Evolutionary conservation across 306 rosid species (phyloP).

Genomic region (Cicer judaicum): DNA sequence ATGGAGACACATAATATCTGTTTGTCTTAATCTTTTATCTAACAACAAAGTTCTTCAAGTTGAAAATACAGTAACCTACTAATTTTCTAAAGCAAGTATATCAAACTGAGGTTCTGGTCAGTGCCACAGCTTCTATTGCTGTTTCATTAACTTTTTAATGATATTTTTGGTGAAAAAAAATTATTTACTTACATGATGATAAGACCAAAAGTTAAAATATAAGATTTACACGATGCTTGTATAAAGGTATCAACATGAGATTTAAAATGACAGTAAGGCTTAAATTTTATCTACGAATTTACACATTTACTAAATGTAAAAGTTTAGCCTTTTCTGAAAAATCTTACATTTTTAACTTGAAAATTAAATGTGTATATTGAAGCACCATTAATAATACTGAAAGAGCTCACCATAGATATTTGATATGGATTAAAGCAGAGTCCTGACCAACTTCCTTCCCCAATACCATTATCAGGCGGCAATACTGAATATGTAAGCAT

Average conservation of each 20-base stretch:
- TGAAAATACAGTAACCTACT: slow-evolving; percentile 15
- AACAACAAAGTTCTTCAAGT: background rate
- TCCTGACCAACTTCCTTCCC: slow-evolving; percentile 95
- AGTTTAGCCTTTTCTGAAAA: background rate
- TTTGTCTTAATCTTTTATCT: background rate
- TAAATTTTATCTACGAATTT: background rate
- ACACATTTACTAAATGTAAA: slow-evolving; percentile 10
- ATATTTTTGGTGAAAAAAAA: background rate
- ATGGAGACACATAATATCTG: slow-evolving; percentile 4
- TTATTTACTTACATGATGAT: background rate
- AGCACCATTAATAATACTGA: slow-evolving; percentile 29
- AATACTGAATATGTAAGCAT: slow-evolving; percentile 75
- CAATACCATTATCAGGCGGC: slow-evolving; percentile 75
- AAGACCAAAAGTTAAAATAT: slow-evolving; percentile 19
- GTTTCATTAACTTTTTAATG: slow-evolving; percentile 22
- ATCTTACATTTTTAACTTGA: background rate
- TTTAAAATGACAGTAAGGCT: slow-evolving; percentile 7
- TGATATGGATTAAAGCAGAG: slow-evolving; percentile 86
- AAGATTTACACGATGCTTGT: background rate
- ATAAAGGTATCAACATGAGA: slow-evolving; percentile 11
- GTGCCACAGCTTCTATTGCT: background rate
- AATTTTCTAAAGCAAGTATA: slow-evolving; percentile 17
- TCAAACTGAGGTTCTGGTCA: slow-evolving; percentile 19
- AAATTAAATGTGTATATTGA: background rate
- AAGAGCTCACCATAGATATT: slow-evolving; percentile 65